phyloP scores from a whole-genome alignment of 495 filamentous ascomycete genomes.

The Usnea hakonensis region DNA sequence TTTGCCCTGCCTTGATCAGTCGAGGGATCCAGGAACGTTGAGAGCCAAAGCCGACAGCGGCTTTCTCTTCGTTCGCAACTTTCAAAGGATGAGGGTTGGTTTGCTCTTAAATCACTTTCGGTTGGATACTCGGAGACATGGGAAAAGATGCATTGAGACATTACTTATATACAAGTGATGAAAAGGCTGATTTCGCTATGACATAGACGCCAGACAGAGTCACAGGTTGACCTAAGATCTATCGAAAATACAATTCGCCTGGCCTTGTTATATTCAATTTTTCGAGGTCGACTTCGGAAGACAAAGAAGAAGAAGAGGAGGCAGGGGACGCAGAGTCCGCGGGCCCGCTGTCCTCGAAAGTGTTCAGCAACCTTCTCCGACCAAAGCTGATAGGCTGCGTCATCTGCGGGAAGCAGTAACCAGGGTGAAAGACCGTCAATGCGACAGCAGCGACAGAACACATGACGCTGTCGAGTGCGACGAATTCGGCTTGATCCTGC shows the following conservation, averaged over 20 bases:
- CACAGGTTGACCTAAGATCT: neutral
- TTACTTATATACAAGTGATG: no score
- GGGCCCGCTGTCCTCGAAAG: neutral
- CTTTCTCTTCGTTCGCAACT: no score
- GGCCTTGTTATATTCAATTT: neutral
- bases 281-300: neutral
- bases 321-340: neutral
- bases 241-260: neutral
- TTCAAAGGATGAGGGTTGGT: no score
- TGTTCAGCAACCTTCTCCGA: neutral
- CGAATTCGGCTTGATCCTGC: conserved; percentile 57
- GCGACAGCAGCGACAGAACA: conserved; percentile 34
- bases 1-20: no score
- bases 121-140: no score
- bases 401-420: conserved; percentile 38
- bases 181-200: neutral
- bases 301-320: neutral
- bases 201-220: neutral
- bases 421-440: conserved; percentile 42
- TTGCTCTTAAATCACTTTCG: no score
- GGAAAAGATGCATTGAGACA: no score
- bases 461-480: conserved; percentile 39
- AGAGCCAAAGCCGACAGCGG: no score
- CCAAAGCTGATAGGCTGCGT: neutral
- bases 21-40: no score